phyloP scores from a whole-genome alignment of 225 moss, liverwort and hornwort genomes.

The Sphagnum contortum region DNA sequence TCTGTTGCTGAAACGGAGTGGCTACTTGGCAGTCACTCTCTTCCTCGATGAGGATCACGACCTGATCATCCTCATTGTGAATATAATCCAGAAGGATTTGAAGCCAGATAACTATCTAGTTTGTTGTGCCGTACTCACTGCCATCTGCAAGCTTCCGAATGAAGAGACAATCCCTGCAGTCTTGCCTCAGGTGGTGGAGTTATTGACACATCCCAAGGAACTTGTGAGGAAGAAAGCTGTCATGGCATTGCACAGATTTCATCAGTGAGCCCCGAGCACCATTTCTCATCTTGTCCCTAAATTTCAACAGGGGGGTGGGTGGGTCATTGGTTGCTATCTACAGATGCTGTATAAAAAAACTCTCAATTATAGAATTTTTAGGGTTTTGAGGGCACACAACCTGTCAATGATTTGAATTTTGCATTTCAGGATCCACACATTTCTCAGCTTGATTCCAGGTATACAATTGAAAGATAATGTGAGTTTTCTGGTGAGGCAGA shows the following conservation, averaged over 20 bases:
- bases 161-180: slow-evolving; percentile 98
- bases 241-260: slow-evolving; percentile 96
- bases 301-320: slow-evolving; percentile 53
- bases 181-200: slow-evolving; percentile 84
- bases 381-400: too few relatives aligned
- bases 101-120: slow-evolving; percentile 88
- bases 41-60: slow-evolving; percentile 96
- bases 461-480: too few relatives aligned
- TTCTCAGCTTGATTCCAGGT: too few relatives aligned
- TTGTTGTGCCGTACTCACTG: slow-evolving; percentile 83
- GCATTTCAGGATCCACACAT: too few relatives aligned
- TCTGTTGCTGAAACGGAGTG: slow-evolving; percentile 79
- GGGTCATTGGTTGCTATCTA: too few relatives aligned
- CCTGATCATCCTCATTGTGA: slow-evolving; percentile 95
- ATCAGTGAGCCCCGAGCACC: slow-evolving; percentile 74
- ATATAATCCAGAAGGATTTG: slow-evolving; percentile 97
- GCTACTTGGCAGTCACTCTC: slow-evolving; percentile 93
- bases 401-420: too few relatives aligned
- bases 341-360: too few relatives aligned
- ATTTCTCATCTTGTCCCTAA: slow-evolving; percentile 70
- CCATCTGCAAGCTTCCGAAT: slow-evolving; percentile 93
- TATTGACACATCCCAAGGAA: slow-evolving; percentile 80
- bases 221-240: slow-evolving; percentile 97
- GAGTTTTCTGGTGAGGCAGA: slow-evolving; percentile 30
- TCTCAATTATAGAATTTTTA: too few relatives aligned